phyloP scores from a whole-genome alignment of 495 filamentous ascomycete species.

The Podospora australis region DNA sequence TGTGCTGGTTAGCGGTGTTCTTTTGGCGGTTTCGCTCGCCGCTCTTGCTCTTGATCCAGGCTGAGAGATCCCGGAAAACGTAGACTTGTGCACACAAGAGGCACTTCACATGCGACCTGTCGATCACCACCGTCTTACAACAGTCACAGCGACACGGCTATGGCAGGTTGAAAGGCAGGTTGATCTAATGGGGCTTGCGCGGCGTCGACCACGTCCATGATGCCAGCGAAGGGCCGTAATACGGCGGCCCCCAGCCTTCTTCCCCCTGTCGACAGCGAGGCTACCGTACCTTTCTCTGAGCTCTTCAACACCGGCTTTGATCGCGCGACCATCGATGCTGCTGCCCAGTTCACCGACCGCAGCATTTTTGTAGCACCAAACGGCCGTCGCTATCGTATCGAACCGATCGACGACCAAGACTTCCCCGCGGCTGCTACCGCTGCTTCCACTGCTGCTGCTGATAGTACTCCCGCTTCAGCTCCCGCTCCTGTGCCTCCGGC shows the following conservation, averaged over 20 bases:
- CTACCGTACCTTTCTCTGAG: slow-evolving; percentile 25
- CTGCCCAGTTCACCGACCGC: slow-evolving; percentile 24
- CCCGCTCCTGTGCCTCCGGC: not conserved
- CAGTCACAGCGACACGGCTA: slow-evolving; percentile 14
- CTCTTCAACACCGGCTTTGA: slow-evolving; percentile 28
- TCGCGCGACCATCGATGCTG: slow-evolving; percentile 23
- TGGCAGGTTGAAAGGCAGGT: slow-evolving; percentile 29
- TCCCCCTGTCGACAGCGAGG: slow-evolving; percentile 20
- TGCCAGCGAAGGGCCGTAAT: slow-evolving; percentile 23
- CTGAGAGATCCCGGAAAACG: not conserved
- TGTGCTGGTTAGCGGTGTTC: not conserved
- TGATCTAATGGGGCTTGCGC: slow-evolving; percentile 24
- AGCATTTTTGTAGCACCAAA: slow-evolving; percentile 25
- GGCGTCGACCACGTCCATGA: slow-evolving; percentile 20
- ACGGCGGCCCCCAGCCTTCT: slow-evolving; percentile 19
- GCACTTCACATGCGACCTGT: slow-evolving; percentile 17
- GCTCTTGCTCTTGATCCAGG: not conserved
- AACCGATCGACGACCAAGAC: slow-evolving; percentile 13
- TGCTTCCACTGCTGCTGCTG: not conserved
- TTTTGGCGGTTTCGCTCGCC: not conserved
- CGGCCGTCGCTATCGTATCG: slow-evolving; percentile 26
- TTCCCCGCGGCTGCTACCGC: slow-evolving; percentile 2
- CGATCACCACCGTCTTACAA: slow-evolving; percentile 15
- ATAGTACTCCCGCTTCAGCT: slow-evolving; percentile 7
- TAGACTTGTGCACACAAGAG: not conserved